Percentiles rank a stretch among this genome's conserved stretches.
phyloP scores from a whole-genome alignment of 2,329 filamentous ascomycete genomes.

The Scolecobasidium constrictum region DNA sequence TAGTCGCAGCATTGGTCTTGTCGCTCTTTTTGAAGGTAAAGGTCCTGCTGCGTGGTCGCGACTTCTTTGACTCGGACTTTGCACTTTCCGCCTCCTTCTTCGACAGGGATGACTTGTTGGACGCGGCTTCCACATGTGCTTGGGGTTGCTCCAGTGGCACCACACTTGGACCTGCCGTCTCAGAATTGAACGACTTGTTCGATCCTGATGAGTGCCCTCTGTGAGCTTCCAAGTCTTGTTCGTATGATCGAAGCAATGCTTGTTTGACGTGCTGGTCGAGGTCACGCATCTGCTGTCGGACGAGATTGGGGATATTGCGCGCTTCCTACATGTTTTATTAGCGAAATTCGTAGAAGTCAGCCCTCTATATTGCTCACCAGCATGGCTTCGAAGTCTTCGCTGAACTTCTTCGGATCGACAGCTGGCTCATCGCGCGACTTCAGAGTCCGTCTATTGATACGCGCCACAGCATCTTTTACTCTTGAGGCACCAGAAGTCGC shows the following conservation, averaged over 20 bases:
- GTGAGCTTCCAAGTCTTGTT: not conserved
- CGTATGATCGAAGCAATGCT: conserved; percentile 70
- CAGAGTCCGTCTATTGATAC: conserved; percentile 44
- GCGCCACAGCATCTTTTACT: conserved; percentile 55
- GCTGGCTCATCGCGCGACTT: conserved; percentile 22
- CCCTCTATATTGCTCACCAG: too few species aligned
- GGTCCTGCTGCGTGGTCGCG: conserved; percentile 55
- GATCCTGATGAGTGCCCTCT: not conserved
- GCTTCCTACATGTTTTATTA: conserved; percentile 58
- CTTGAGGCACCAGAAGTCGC: conserved; percentile 31
- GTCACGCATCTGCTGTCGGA: conserved; percentile 88
- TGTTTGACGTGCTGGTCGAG: conserved; percentile 85
- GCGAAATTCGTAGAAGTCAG: conserved; percentile 47
- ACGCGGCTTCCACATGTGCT: conserved; percentile 7
- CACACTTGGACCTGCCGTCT: conserved; percentile 11
- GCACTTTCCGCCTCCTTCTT: not conserved
- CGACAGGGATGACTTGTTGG: not conserved
- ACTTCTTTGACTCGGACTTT: conserved; percentile 25
- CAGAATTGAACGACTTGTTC: conserved; percentile 17
- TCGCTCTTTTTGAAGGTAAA: conserved; percentile 69
- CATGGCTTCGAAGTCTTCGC: conserved; percentile 51
- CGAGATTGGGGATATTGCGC: conserved; percentile 86
- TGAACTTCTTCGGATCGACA: conserved; percentile 43
- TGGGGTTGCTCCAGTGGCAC: not conserved
- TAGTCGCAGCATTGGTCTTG: conserved; percentile 20